Conservation (phyloP, 1,139 yeast genomes). For the Nadsonia starkeyi-henricii region DNA sequence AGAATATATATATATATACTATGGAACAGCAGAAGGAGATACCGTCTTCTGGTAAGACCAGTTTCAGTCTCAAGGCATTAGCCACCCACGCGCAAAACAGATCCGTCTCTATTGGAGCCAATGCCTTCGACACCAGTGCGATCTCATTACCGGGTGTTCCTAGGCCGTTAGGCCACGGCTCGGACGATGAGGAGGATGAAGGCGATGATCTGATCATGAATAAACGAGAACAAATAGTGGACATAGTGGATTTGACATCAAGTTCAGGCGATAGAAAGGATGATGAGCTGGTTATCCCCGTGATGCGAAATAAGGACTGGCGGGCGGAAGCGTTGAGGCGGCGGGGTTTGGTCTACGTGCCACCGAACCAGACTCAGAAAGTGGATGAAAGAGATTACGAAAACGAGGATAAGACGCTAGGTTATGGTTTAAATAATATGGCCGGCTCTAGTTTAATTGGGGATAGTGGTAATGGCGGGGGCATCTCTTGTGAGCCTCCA, state of each 20-base stretch:
- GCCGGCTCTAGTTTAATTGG: not conserved
- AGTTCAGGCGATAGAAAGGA: slow-evolving; percentile 1
- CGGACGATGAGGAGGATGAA: slow-evolving; percentile 20
- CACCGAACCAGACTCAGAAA: not conserved
- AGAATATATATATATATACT: too few species aligned
- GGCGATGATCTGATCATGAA: slow-evolving; percentile 1
- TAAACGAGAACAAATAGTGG: not conserved
- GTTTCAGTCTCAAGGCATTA: too few species aligned
- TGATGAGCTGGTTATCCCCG: slow-evolving; percentile 16
- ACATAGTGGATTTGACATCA: not conserved
- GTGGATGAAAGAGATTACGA: not conserved
- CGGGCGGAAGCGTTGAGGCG: slow-evolving; percentile 12
- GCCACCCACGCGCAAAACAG: too few species aligned
- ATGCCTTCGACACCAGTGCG: not conserved
- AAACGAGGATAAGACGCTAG: not conserved
- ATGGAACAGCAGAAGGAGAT: too few species aligned
- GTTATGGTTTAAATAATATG: not conserved
- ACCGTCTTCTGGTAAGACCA: too few species aligned
- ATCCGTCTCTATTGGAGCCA: not conserved
- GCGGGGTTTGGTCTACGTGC: slow-evolving; percentile 7
- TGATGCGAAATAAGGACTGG: slow-evolving; percentile 22
- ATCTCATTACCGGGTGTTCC: not conserved
- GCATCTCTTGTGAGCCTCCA: too few species aligned
- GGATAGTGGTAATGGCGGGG: too few species aligned
- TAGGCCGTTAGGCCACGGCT: slow-evolving; percentile 15